Base-by-base conservation (phyloP, 75 land plant species). In the Pinus albicaulis region DNA sequence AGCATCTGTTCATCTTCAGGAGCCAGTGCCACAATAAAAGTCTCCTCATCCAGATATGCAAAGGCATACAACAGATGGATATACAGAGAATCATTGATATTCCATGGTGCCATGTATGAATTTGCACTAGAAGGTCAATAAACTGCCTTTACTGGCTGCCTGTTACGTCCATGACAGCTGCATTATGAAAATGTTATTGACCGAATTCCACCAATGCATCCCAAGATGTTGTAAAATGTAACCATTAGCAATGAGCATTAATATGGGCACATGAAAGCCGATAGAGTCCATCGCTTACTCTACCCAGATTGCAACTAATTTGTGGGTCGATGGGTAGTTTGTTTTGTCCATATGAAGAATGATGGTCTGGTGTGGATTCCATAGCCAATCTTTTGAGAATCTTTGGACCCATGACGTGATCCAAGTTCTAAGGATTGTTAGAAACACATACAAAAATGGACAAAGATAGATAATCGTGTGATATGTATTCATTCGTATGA, bases 51-150 rank as follows among this genome's bases (percentile, higher is more conserved):
- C 22, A 80, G 28, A 57, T 64, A 23, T 28, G 80, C 79, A 41
- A 80, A 87, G 17, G 84, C 88, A 62, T 85, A 86, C 56, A 66
- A 75, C 26, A 86, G 56, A 63, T 86, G 90, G 34, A 85, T 88
- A 56, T 76, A 79, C 38, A 82, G 77, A 15, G 79, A 76, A 57
- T 79, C 80, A 72, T 82, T 75, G 72, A 87, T 78, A 53, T 44
- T 26, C 20, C 75, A 58, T 25, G 76, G 19, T 57, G 81, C 74
- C 25, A 59, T 65, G 75, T 76, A 81, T 8, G 25, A 52, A 23
- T 53, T 74, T 16, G 76, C 48, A 6, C 5, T 26, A 8, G 76
- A 53, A n/a, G 74, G 74, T 84, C 86, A 85, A 71, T 59, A 85
- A 15, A 77, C 86, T 31, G 83, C 83, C 57, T 71, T 77, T 55